A percentile compares a stretch with the other conserved stretches of the same genome.
phyloP scores from a whole-genome alignment of 345 rosid species.

The Theobroma cacao region DNA sequence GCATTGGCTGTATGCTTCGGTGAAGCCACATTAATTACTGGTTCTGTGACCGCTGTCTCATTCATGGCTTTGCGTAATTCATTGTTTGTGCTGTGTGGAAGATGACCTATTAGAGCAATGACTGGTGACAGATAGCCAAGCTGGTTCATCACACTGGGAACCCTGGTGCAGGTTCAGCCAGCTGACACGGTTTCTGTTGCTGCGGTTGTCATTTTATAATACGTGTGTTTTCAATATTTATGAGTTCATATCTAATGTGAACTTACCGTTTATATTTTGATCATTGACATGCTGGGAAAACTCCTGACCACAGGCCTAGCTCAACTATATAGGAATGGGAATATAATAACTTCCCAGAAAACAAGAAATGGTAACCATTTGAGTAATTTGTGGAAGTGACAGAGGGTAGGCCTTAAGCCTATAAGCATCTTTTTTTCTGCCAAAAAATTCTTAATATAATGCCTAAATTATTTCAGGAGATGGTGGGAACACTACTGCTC shows the following conservation, averaged over 20 bases:
- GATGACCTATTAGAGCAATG: background rate
- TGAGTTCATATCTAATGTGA: background rate
- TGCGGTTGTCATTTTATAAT: background rate
- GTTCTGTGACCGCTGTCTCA: background rate
- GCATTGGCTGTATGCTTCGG: background rate
- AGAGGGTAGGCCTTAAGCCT: too few species aligned
- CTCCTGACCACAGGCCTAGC: background rate
- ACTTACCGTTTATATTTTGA: background rate
- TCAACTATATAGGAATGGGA: too few species aligned
- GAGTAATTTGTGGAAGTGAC: too few species aligned
- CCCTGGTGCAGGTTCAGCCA: background rate
- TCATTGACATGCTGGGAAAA: background rate
- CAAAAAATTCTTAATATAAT: background rate
- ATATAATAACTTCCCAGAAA: too few species aligned
- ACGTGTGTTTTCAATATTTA: background rate
- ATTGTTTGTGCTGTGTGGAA: background rate
- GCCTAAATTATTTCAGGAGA: constrained; percentile 34
- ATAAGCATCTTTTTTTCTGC: background rate
- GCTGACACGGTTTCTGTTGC: background rate
- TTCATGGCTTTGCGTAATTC: background rate
- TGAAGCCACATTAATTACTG: background rate
- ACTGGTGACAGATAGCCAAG: background rate
- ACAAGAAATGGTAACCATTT: too few species aligned
- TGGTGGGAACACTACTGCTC: constrained; percentile 18
- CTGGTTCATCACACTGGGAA: background rate